Base-by-base conservation (phyloP, 257 asterid species). In the Galeopsis tetrahit region DNA sequence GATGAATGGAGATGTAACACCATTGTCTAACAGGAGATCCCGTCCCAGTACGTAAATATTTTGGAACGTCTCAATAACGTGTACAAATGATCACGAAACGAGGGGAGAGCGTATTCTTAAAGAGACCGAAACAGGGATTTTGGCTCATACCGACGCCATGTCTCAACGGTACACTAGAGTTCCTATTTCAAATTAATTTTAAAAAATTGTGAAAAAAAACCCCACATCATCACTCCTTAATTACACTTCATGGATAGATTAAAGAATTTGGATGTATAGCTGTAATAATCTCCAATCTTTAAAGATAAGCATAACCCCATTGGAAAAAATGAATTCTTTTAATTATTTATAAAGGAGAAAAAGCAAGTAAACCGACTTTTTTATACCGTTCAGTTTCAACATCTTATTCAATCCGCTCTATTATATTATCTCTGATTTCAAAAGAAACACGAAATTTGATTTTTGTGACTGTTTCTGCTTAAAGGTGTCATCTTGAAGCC, bases 401-500 rank as follows among this genome's bases (percentile, higher is more conserved):
- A 62, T 79, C 68, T 46, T 58, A 52, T 61, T 56, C 69, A 65
- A 67, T 44, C 72, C 42, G 55, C 79, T 73, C 73, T 11, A 61
- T 53, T 52, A 5, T 52, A 46, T 65, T 58, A 78, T 49, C 68
- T 40, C 67, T 67, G 44, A 51, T 69, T 70, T 31, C 2, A 36
- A 40, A 36, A 57, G 46, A 56, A 38, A 51, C 10, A 5, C 59
- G 51, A 59, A 72, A 49, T 75, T 75, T 73, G 59, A 71, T 28
- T 32, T 63, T 65, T 81, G 35, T 14, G 33, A 21, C 28, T 72
- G 36, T 74, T 79, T 60, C 15, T 68, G 61, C 55, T 67, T 72
- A 82, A 82, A 82, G 89, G 72, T 77, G 85, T 64, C 58, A 17
- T 72, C 83, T 80, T 81, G 76, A 78, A 66, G 84, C 70, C 85